Evolutionary conservation across 2,329 filamentous ascomycete species (phyloP), one percentile per base, ranked within the genome.

Genomic region (Aspergillus carbonarius): DNA sequence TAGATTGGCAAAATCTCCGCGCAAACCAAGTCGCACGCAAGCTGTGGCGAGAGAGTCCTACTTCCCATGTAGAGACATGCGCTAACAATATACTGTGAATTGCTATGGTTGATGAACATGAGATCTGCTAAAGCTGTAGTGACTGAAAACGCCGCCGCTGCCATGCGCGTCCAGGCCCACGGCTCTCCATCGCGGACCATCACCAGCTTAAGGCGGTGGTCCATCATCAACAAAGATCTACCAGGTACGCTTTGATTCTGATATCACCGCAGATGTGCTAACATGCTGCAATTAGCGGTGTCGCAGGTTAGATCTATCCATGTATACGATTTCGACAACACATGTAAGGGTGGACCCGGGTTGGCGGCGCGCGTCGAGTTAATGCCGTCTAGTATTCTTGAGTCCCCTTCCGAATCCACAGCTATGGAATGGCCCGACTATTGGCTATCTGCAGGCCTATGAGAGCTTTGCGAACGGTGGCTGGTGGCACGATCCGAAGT

Each of bases 301-400:
- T 81, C 89, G 42, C 81, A 85, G 56, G 88, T 98, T 76, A 91
- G 86, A 72, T 79, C 86, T 8, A 86, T 99, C 54, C 93, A 98
- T 72, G 85, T 99, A 66, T 98, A 98, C 79, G 95, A 99, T 75
- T 99, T 98, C 75, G 95, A 99, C 77, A 98, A 99, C 72, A 98
- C 93, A 37, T 79, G 91, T 93, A 80, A 73, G 88, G 13, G 47
- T 54, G 42, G 17, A 40, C 12, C 13, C n/a, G 37, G 32, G 15
- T 8, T 2, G 37, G 3, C 39, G 23, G 37, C 27, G 25, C 27
- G 25, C 20, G 40, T 59, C 40, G 60, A 63, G 58, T 61, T 67
- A 61, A 66, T 61, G 39, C 51, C 20, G 1, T 34, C 9, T 68
- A 92, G 90, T 99, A 50, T 99, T 99, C 80, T 87, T 88, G 68